Evolutionary conservation across 1,284 basidiomycete species (phyloP), one percentile per base, ranked within the genome.

Genomic region (Apiotrichum mycotoxinovorans): DNA sequence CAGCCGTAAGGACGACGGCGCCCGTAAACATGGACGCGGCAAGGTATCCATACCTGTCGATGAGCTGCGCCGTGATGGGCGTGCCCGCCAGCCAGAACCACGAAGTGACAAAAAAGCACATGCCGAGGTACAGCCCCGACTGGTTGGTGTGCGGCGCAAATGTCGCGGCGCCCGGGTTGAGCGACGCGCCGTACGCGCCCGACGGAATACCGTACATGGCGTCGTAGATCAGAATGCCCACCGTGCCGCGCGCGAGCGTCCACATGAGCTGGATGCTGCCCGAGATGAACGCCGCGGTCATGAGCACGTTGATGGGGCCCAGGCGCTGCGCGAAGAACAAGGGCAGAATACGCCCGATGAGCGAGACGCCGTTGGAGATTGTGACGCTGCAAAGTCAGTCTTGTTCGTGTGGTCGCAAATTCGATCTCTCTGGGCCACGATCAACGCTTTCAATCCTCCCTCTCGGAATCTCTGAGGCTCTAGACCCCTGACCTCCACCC

Each of bases 301-400:
- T 52, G 25, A 72, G 58, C 22, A 71, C 56, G 62, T 72, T 75
- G 63, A 75, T 70, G 2, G 65, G 65, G 0, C 72, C 73, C 2
- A 64, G 43, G 17, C 58, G 53, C 43, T 66, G 65, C 1, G 71
- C 73, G 25, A 66, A 56, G 50, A 70, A 61, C 22, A 67, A 64
- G 0, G 73, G 73, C 5, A 65, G 47, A 46, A 73, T 62, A 9
- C 73, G 67, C 10, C 72, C 72, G 43, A 74, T 46, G 38, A 68
- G 56, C 2, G 66, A 67, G 26, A 61, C 64, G 34, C 64, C 69
- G 55, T 73, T 73, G 22, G 63, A 52, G 50, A 73, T 68, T 2
- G 71, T 65, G 17, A 48, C 46, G 33, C 46, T 47, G 45, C 10
- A n/a, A 7, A 25, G 46, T 37, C 3, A 34, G 12, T 7, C 15